A percentile compares a stretch with the other conserved stretches of the same genome.
phyloP scores from a whole-genome alignment of 2,329 filamentous ascomycete genomes.

The Fusarium tanahbumbuense region DNA sequence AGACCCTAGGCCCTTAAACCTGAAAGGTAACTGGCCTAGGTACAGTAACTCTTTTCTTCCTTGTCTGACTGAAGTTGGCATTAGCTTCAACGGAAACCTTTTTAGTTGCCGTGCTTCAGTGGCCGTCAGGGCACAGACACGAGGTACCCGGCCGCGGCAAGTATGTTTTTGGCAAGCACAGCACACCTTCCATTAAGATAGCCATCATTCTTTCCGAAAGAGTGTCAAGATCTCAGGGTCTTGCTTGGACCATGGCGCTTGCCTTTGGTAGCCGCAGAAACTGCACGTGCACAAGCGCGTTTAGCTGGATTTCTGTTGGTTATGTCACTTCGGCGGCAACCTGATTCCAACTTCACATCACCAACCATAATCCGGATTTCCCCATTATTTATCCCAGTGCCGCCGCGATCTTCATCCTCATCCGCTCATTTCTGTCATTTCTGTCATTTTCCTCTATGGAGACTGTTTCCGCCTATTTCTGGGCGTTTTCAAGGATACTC shows the following conservation, averaged over 20 bases:
- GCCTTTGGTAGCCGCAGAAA: slow-evolving; percentile 16
- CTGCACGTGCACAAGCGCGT: slow-evolving; percentile 33
- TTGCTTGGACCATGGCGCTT: slow-evolving; percentile 23
- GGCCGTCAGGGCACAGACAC: not conserved
- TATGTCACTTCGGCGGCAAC: slow-evolving; percentile 9
- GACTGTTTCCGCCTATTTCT: not conserved
- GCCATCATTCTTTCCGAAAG: slow-evolving; percentile 8
- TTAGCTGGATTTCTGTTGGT: slow-evolving; percentile 15
- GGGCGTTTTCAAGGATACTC: not conserved
- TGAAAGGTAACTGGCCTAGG: not conserved
- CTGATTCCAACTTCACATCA: slow-evolving; percentile 25
- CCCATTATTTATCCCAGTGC: not conserved
- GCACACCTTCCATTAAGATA: slow-evolving; percentile 1
- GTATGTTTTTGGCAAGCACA: slow-evolving; percentile 36
- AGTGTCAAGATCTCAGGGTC: slow-evolving; percentile 13
- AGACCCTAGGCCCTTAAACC: not conserved
- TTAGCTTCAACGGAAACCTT: slow-evolving; percentile 14
- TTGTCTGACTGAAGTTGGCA: slow-evolving; percentile 3
- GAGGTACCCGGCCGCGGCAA: slow-evolving; percentile 40
- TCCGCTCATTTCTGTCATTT: not conserved
- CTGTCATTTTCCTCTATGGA: not conserved
- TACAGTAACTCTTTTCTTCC: not conserved
- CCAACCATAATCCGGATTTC: not conserved
- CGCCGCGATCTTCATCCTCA: not conserved
- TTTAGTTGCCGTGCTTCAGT: slow-evolving; percentile 17